Evolutionary conservation across 169 alveolate species (phyloP).

Genomic region (Eimeria praecox): DNA sequence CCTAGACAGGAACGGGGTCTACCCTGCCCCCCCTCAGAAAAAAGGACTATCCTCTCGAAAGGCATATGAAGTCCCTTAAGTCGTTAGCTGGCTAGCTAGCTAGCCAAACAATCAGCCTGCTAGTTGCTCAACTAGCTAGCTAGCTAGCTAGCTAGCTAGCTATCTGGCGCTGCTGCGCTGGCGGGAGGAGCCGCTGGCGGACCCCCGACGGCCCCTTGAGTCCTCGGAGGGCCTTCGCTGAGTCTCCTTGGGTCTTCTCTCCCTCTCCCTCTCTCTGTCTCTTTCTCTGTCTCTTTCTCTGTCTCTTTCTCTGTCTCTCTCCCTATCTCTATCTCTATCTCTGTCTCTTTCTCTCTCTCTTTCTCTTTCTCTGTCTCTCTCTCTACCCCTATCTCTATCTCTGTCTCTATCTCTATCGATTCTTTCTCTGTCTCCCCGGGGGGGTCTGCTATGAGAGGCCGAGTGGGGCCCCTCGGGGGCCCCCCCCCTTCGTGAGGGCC

Average conservation of each 20-base stretch:
- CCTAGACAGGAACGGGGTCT: neutral
- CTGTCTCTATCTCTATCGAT: constrained; percentile 6
- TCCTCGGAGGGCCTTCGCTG: constrained; percentile 23
- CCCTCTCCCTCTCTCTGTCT: constrained; percentile 25
- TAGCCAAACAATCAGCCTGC: neutral
- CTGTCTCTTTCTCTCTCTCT: constrained; percentile 22
- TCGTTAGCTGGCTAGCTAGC: constrained; percentile 20
- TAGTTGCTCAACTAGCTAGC: neutral
- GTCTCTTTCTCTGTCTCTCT: constrained; percentile 20
- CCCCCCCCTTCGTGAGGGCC: constrained; percentile 43
- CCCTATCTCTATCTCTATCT: constrained; percentile 30
- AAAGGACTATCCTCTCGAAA: neutral
- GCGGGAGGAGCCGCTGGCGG: constrained; percentile 31
- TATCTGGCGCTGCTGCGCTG: constrained; percentile 54
- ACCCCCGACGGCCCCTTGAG: constrained; percentile 13
- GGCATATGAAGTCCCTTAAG: neutral
- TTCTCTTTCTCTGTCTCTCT: constrained; percentile 8
- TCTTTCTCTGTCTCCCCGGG: constrained; percentile 16
- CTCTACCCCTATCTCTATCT: constrained; percentile 14
- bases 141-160: constrained; percentile 41
- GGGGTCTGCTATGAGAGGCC: constrained; percentile 8
- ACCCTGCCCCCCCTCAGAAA: neutral
- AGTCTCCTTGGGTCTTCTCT: constrained; percentile 5
- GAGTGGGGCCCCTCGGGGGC: constrained; percentile 61
- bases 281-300: constrained; percentile 25